Evolutionary conservation across 345 rosid genomes (phyloP), one percentile per base, ranked within the genome.

Genomic region (Heritiera littoralis): DNA sequence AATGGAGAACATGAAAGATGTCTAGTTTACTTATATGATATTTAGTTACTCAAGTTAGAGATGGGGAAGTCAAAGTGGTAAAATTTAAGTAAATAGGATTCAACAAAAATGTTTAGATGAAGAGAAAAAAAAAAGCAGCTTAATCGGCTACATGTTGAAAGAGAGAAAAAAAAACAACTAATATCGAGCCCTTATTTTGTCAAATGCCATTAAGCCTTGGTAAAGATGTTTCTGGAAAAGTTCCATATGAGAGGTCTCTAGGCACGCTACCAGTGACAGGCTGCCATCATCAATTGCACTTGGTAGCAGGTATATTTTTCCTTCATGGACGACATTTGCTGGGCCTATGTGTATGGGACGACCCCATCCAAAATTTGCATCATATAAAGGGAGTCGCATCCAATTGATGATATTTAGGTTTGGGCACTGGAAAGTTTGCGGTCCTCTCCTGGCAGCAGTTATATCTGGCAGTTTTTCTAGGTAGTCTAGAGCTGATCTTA

Each of bases 301-400:
- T 0, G 91, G 87, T 72, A 87, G 49, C 18, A 23, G 28, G 28
- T 23, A 23, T 23, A 23, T 23, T 23, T 23, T 23, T 23, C 28
- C 28, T 23, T 23, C 28, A 23, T 23, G 28, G 28, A 23, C 28
- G 28, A 23, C 28, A 23, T 23, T 23, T 23, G 28, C 28, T 23
- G 28, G 28, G 28, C 28, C 28, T 0, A 23, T 0, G 28, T 23
- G 28, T 23, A 23, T 81, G 18, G 90, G 88, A 45, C 87, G 66
- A 3, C 89, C 94, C 89, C 89, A 85, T 5, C 92, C 89, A 48
- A 90, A 89, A 80, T 89, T 87, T 0, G 90, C 90, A 18, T 85
- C 92, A 32, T 88, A 81, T 54, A 85, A 73, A 1, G 90, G 92
- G 64, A 87, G 67, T 80, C 86, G 59, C 41, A 51, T 83, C 89